Conservation (phyloP, 495 filamentous ascomycete species). For the Talaromyces proteolyticus region DNA sequence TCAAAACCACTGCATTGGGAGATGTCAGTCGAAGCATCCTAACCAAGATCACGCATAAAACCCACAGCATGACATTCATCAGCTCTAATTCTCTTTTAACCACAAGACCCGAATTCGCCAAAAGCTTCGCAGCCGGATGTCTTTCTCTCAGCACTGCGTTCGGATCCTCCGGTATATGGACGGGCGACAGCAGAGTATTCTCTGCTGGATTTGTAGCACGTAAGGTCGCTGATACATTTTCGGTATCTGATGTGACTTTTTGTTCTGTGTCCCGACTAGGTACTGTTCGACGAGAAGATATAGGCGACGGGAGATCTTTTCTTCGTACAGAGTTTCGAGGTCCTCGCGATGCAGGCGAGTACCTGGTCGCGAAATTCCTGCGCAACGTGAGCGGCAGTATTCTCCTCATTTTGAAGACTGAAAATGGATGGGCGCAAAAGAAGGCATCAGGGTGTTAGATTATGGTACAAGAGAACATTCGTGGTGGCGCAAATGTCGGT, state of each 20-base stretch:
- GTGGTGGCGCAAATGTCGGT: too few relatives aligned
- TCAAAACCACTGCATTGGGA: slow-evolving; percentile 50
- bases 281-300: slow-evolving; percentile 6
- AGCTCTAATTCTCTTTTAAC: slow-evolving; percentile 63
- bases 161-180: slow-evolving; percentile 59
- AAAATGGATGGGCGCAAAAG: not conserved
- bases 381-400: not conserved
- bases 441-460: too few relatives aligned
- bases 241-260: slow-evolving; percentile 17
- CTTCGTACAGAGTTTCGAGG: slow-evolving; percentile 27
- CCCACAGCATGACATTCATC: slow-evolving; percentile 62
- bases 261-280: slow-evolving; percentile 3
- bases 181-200: slow-evolving; percentile 44
- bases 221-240: slow-evolving; percentile 13
- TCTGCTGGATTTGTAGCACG: slow-evolving; percentile 25
- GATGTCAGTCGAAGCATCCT: not conserved
- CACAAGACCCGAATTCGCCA: slow-evolving; percentile 59
- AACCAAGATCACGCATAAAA: not conserved
- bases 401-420: not conserved
- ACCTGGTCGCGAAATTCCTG: not conserved
- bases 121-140: slow-evolving; percentile 53
- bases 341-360: slow-evolving; percentile 13
- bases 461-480: too few relatives aligned
- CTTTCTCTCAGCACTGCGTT: slow-evolving; percentile 53
- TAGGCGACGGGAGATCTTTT: slow-evolving; percentile 10